Base-by-base conservation (phyloP, 306 rosid species). In the Cucumis cinereus region DNA sequence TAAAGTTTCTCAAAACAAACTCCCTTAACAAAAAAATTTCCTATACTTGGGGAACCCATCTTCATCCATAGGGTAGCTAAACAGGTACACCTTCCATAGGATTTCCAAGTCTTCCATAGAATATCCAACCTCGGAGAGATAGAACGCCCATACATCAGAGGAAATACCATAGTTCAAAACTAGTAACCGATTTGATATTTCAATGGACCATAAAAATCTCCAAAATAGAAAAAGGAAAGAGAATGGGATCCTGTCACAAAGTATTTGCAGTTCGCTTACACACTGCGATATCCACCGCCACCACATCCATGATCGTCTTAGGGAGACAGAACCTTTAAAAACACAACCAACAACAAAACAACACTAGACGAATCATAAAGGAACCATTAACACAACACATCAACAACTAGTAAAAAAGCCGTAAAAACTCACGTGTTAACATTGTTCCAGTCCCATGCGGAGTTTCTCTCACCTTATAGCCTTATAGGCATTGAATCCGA, bases 361-460 rank as follows among this genome's bases (percentile, higher is more conserved):
- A 19, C 10, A 36, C 20, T 36, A 1, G 15, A 64, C 16, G 17
- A n/a, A 64, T 63, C 47, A 10, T 63, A 64, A 36, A 64, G 16
- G 26, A 19, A 35, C 35, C 43, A 36, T 26, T 16, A 5, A n/a
- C n/a, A 19, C 12, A 36, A 35, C 28, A 36, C 50, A 64, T 3
- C 50, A 64, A 36, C 50, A 64, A 19, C 19, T 4, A 19, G 19
- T 30, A 30, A 30, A 60, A 17, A 36, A 63, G 70, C 14, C 8
- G n/a, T 35, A 64, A 36, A 64, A 64, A 64, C 71, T 64, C 49
- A 64, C 71, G 36, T 90, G 91, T 92, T 92, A 92, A 83, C 90
- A 93, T 84, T 89, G 96, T 79, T 90, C 95, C 58, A 93, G 98
- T 70, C 96, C 98, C 98, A 89, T 93, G 87, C 98, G 96, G 30